Conservation (phyloP, 306 rosid genomes). For the Sicyos edulis region DNA sequence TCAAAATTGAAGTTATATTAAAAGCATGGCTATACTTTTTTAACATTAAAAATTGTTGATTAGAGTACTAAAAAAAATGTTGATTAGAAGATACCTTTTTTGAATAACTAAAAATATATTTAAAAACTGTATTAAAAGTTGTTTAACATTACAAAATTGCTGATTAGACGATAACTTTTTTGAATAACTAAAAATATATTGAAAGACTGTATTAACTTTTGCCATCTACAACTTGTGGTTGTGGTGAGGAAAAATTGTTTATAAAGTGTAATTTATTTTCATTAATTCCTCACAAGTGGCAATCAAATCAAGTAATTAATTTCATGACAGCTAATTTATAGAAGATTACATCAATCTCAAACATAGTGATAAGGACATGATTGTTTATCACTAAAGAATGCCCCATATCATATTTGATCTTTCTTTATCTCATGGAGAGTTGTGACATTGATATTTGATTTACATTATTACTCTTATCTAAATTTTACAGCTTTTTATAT, state of each 20-base stretch:
- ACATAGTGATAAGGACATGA: not conserved
- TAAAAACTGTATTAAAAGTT: too few relatives aligned
- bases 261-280: not conserved
- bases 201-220: not conserved
- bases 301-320: slow-evolving; percentile 1
- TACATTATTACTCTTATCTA: not conserved
- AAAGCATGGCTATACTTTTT: too few relatives aligned
- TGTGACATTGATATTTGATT: not conserved
- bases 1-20: too few relatives aligned
- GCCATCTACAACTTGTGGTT: not conserved
- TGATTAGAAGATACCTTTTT: not conserved
- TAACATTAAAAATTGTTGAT: not conserved
- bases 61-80: too few relatives aligned
- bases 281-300: not conserved
- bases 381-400: not conserved
- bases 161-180: not conserved
- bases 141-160: too few relatives aligned
- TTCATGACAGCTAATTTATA: slow-evolving; percentile 10
- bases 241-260: not conserved
- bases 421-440: not conserved
- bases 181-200: not conserved
- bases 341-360: slow-evolving; percentile 7
- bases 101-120: not conserved
- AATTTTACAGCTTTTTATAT: too few relatives aligned
- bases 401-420: not conserved